Evolutionary conservation across 1,284 basidiomycete genomes (phyloP).

Genomic region (Ceratobasidium sp.): DNA sequence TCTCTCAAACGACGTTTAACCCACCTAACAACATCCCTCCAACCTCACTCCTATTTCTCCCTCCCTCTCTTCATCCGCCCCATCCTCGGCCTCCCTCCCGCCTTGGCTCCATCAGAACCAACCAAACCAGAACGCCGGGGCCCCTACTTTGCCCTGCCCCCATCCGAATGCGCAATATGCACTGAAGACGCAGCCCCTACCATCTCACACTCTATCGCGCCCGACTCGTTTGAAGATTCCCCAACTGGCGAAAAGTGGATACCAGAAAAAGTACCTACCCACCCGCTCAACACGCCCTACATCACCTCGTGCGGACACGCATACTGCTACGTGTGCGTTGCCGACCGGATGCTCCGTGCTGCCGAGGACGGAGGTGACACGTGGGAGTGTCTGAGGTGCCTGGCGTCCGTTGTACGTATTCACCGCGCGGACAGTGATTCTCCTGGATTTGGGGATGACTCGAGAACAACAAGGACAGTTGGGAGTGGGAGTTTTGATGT

Average conservation of each 20-base stretch:
- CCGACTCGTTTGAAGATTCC: constrained; percentile 15
- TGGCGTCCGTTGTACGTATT: constrained; percentile 65
- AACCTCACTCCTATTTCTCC: constrained; percentile 38
- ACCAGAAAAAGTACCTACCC: constrained; percentile 58
- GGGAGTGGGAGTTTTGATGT: constrained; percentile 36
- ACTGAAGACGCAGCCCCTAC: constrained; percentile 72
- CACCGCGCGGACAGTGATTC: constrained; percentile 58
- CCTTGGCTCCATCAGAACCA: constrained; percentile 50
- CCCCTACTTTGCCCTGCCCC: constrained; percentile 70
- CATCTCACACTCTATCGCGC: constrained; percentile 65
- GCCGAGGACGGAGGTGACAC: constrained; percentile 67
- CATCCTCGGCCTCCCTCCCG: constrained; percentile 44
- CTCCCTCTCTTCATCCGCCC: constrained; percentile 14
- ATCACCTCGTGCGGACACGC: constrained; percentile 79
- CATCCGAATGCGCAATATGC: constrained; percentile 82
- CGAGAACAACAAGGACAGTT: constrained; percentile 36
- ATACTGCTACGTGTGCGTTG: constrained; percentile 90
- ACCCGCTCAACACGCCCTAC: constrained; percentile 78
- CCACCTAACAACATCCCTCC: constrained; percentile 51
- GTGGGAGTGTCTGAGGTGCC: constrained; percentile 87
- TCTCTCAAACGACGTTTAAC: constrained; percentile 68
- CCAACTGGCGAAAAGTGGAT: constrained; percentile 30
- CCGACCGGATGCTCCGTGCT: constrained; percentile 78
- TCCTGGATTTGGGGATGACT: constrained; percentile 16
- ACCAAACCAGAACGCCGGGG: constrained; percentile 53